Percentiles rank a stretch among this genome's conserved stretches.
phyloP scores from a whole-genome alignment of 345 rosid species.

The Lagerstroemia speciosa region DNA sequence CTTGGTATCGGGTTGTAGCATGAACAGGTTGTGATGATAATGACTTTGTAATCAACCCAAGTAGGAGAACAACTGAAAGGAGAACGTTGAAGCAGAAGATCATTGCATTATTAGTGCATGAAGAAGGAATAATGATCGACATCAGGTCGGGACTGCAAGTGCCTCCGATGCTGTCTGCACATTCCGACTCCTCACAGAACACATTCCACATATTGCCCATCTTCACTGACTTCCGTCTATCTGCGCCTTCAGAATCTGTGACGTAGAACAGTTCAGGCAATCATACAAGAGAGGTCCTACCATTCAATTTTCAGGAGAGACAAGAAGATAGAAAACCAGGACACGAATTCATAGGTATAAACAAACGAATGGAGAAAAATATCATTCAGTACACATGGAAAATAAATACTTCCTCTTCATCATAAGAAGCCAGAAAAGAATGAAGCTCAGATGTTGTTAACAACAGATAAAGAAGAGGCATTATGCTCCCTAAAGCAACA shows the following conservation, averaged over 20 bases:
- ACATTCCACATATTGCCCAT: slow-evolving; percentile 40
- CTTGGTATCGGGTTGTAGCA: slow-evolving; percentile 16
- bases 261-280: background rate
- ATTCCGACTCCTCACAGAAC: slow-evolving; percentile 48
- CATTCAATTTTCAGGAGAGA: background rate
- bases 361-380: no score
- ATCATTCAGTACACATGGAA: no score
- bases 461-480: background rate
- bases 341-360: background rate
- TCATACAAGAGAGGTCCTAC: background rate
- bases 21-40: slow-evolving; percentile 18
- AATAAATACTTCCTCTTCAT: no score
- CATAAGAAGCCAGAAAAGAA: background rate
- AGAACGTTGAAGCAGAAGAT: slow-evolving; percentile 38
- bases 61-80: slow-evolving; percentile 37
- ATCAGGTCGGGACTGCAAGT: slow-evolving; percentile 13
- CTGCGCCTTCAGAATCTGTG: background rate
- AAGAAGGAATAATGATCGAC: slow-evolving; percentile 25
- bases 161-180: slow-evolving; percentile 13
- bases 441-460: background rate
- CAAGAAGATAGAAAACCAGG: background rate
- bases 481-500: no score
- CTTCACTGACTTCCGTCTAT: slow-evolving; percentile 8
- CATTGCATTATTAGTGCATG: slow-evolving; percentile 42
- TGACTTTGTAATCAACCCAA: slow-evolving; percentile 32